Percentiles rank a stretch among this genome's conserved stretches.
Conservation (phyloP, 139 green algal genomes). For the Diplosphaera chodatii region DNA sequence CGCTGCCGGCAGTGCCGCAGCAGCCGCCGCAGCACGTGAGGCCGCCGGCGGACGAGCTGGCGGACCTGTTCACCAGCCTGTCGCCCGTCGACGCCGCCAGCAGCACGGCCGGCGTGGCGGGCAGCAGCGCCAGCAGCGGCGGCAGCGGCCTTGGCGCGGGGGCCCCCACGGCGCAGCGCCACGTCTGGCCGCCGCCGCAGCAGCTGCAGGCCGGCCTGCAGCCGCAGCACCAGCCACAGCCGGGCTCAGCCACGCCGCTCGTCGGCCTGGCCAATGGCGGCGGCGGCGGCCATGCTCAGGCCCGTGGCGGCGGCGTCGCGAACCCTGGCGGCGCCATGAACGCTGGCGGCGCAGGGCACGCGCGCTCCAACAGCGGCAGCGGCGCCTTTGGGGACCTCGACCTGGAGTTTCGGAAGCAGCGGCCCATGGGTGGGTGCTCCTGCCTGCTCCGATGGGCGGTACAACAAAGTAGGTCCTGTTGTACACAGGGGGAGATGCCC, state of each 20-base stretch:
- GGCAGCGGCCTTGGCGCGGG: too few relatives aligned
- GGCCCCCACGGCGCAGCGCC: too few relatives aligned
- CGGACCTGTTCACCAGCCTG: conserved; percentile 19
- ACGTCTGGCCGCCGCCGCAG: too few relatives aligned
- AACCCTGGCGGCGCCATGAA: too few relatives aligned
- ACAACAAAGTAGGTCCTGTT: too few relatives aligned
- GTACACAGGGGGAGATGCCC: too few relatives aligned
- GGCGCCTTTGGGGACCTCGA: background rate
- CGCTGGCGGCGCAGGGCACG: too few relatives aligned
- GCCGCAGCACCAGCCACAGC: background rate
- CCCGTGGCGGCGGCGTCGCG: too few relatives aligned
- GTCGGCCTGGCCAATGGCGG: background rate
- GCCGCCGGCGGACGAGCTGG: background rate
- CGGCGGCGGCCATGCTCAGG: background rate
- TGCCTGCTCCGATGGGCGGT: too few relatives aligned
- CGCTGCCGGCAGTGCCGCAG: background rate
- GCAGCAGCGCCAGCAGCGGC: background rate
- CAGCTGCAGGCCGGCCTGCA: background rate
- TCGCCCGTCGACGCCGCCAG: conserved; percentile 1
- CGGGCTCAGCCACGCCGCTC: background rate
- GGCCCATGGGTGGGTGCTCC: background rate
- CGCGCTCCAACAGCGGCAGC: background rate
- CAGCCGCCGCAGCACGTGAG: background rate
- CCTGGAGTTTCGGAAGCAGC: background rate
- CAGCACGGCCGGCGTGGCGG: too few relatives aligned